A percentile compares a stretch with the other conserved stretches of the same genome.
These are phyloP conservation scores for Fennellomyces sp. DNA, from an alignment of 371 early-diverging fungal genomes.

Conservation along the genomic window DNA sequence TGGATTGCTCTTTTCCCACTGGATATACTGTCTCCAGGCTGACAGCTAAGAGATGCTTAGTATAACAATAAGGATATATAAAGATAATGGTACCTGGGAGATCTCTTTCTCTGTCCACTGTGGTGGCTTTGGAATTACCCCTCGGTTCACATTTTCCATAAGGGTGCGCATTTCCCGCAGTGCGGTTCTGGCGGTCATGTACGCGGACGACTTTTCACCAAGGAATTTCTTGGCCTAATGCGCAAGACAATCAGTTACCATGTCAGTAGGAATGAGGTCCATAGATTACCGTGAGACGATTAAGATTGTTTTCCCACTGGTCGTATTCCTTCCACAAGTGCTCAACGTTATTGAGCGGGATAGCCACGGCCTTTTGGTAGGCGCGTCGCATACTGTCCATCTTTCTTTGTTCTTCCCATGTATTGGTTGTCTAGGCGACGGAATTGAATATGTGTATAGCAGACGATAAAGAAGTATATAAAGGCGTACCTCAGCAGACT, in stretches of 20 bases:
- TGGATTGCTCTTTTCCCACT: slow-evolving; percentile 93
- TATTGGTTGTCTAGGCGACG: slow-evolving; percentile 60
- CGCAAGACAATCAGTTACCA: too few species aligned
- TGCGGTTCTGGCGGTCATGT: slow-evolving; percentile 93
- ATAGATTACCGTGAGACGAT: slow-evolving; percentile 72
- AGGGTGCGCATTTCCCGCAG: slow-evolving; percentile 77
- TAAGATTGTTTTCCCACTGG: slow-evolving; percentile 87
- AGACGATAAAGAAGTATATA: neutral
- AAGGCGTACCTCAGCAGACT: slow-evolving; percentile 71
- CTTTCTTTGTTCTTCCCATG: slow-evolving; percentile 90
- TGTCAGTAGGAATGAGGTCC: neutral
- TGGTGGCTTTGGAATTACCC: slow-evolving; percentile 78
- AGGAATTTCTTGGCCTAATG: slow-evolving; percentile 85
- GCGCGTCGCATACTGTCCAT: slow-evolving; percentile 86
- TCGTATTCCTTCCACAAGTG: slow-evolving; percentile 96
- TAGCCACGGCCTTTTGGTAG: slow-evolving; percentile 85
- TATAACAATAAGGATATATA: too few species aligned
- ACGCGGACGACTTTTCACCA: slow-evolving; percentile 80
- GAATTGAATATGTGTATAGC: neutral
- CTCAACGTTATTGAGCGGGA: slow-evolving; percentile 87
- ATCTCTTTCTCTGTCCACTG: slow-evolving; percentile 79
- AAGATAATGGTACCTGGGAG: slow-evolving; percentile 50
- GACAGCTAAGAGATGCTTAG: slow-evolving; percentile 50
- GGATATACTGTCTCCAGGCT: slow-evolving; percentile 84
- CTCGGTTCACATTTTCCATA: slow-evolving; percentile 73